Percentiles rank a stretch among this genome's conserved stretches.
Conservation (phyloP, 1,284 basidiomycete species). For the Flammula alnicola region DNA sequence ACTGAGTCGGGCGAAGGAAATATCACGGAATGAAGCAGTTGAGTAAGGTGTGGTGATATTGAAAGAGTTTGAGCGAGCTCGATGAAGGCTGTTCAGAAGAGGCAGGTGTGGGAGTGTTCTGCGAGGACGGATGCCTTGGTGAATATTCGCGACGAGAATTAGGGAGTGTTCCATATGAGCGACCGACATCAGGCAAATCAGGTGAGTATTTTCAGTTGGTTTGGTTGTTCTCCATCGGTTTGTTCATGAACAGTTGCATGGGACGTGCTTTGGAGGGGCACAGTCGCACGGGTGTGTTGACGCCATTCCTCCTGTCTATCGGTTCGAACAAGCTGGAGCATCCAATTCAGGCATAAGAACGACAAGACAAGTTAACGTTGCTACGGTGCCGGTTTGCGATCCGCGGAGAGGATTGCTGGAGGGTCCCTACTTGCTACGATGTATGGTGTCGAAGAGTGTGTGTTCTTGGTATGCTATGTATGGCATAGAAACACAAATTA, state of each 20-base stretch:
- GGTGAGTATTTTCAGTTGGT: conserved; percentile 20
- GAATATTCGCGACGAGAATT: conserved; percentile 28
- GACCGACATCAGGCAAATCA: conserved; percentile 21
- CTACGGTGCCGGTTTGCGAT: too few species aligned
- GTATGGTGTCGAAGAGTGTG: too few species aligned
- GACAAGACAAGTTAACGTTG: too few species aligned
- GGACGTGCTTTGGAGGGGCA: conserved; percentile 10
- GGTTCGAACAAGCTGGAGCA: too few species aligned
- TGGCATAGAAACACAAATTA: too few species aligned
- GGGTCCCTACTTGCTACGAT: too few species aligned
- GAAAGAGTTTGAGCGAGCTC: conserved; percentile 33
- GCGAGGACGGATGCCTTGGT: conserved; percentile 32
- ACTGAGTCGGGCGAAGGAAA: conserved; percentile 41
- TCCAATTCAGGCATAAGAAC: too few species aligned
- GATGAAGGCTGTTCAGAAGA: conserved; percentile 37
- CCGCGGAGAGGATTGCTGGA: too few species aligned
- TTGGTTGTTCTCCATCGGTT: conserved; percentile 4
- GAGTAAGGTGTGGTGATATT: conserved; percentile 28
- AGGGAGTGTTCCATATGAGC: conserved; percentile 58
- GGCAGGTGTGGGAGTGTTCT: conserved; percentile 41
- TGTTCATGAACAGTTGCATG: neutral
- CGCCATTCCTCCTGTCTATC: too few species aligned
- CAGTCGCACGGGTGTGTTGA: conserved; percentile 38
- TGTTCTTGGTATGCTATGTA: too few species aligned
- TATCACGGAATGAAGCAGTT: conserved; percentile 42